phyloP scores from a whole-genome alignment of 78 protist species.

The Cavenderia fasciculata region DNA sequence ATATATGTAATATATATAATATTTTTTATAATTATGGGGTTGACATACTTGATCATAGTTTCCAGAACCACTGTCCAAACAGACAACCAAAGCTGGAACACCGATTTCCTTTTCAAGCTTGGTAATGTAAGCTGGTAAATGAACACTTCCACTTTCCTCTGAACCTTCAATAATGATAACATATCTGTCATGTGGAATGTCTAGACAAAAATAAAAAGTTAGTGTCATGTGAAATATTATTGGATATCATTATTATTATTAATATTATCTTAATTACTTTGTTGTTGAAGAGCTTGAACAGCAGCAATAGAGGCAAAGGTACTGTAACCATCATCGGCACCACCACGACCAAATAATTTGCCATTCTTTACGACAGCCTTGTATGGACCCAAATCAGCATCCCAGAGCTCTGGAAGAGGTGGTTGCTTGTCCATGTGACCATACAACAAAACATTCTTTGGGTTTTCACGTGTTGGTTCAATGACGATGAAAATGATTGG shows the following conservation, averaged over 20 bases:
- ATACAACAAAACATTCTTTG: conserved; percentile 84
- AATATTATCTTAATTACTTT: conserved; percentile 3
- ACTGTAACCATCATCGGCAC: conserved; percentile 94
- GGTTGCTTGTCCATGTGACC: conserved; percentile 96
- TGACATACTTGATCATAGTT: conserved; percentile 89
- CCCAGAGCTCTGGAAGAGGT: conserved; percentile 87
- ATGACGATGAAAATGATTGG: conserved; percentile 87
- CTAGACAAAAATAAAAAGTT: conserved; percentile 5
- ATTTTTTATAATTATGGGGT: not conserved
- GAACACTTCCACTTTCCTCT: conserved; percentile 88
- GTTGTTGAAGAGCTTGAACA: conserved; percentile 76
- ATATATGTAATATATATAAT: no score
- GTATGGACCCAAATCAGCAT: conserved; percentile 86
- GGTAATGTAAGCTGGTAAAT: conserved; percentile 83
- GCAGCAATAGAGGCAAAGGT: conserved; percentile 87
- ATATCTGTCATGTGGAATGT: conserved; percentile 80
- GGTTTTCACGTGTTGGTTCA: conserved; percentile 49
- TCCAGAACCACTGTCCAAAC: conserved; percentile 91
- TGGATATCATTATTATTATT: no score
- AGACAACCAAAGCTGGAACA: conserved; percentile 81
- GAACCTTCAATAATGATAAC: conserved; percentile 91
- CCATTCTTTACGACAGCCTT: conserved; percentile 78
- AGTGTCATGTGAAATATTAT: not conserved
- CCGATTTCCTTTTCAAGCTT: conserved; percentile 53
- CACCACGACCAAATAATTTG: conserved; percentile 92